A percentile compares a stretch with the other conserved stretches of the same genome.
phyloP scores from a whole-genome alignment of 768 basidiomycete genomes.

The Lactifluus subvellereus region DNA sequence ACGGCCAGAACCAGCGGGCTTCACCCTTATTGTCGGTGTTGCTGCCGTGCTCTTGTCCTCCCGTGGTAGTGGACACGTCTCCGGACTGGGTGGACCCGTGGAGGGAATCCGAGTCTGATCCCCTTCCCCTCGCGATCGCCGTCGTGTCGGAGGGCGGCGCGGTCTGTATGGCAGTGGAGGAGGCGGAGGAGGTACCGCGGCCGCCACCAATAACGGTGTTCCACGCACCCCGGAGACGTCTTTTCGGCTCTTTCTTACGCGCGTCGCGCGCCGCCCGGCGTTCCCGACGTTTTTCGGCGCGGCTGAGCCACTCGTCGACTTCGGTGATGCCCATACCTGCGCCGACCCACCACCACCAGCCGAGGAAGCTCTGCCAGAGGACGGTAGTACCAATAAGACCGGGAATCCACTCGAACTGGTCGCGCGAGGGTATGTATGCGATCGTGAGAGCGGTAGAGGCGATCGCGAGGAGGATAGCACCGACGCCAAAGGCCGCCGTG shows the following conservation, averaged over 20 bases:
- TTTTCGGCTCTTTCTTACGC: conserved; percentile 43
- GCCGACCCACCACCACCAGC: conserved; percentile 99
- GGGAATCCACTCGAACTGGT: conserved; percentile 89
- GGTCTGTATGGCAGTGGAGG: neutral
- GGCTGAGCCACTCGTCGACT: conserved; percentile 53
- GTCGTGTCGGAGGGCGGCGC: neutral
- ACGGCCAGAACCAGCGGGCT: conserved; percentile 2
- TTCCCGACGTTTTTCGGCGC: conserved; percentile 49
- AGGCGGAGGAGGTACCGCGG: neutral
- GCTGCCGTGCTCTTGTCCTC: neutral
- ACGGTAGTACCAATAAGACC: conserved; percentile 86
- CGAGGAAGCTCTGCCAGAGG: conserved; percentile 95
- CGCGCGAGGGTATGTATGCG: conserved; percentile 74
- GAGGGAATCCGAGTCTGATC: conserved; percentile 33
- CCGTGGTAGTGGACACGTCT: neutral
- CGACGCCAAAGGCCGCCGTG: conserved; percentile 87
- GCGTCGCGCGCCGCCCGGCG: conserved; percentile 44
- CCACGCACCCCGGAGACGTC: conserved; percentile 53
- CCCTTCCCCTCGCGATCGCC: conserved; percentile 20
- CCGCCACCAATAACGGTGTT: conserved; percentile 43
- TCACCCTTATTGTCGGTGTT: no score
- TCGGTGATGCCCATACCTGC: conserved; percentile 75
- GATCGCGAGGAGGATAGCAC: conserved; percentile 77
- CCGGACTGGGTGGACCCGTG: neutral
- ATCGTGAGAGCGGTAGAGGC: conserved; percentile 83